phyloP scores from a whole-genome alignment of 768 basidiomycete genomes.

The Candolleomyces aberdarensis region DNA sequence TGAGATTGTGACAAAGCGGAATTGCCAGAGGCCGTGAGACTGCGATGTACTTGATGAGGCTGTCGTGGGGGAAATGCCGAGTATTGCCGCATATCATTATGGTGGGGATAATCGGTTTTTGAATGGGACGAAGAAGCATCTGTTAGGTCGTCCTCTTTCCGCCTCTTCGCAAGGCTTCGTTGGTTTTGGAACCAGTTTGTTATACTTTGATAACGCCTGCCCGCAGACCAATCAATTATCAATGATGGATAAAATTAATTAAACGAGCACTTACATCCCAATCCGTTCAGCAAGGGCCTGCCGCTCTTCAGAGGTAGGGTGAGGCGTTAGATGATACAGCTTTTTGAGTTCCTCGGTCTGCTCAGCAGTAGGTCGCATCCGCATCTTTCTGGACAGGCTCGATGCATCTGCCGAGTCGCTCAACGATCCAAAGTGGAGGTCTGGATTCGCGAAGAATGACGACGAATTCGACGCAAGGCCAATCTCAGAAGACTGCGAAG shows the following conservation, averaged over 20 bases:
- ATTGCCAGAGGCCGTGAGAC: conserved; percentile 29
- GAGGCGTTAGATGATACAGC: conserved; percentile 59
- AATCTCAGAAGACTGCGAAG: neutral
- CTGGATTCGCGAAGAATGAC: conserved; percentile 1
- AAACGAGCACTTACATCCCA: conserved; percentile 62
- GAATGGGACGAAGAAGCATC: conserved; percentile 25
- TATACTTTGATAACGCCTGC: conserved; percentile 74
- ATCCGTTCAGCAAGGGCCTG: conserved; percentile 63
- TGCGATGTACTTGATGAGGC: conserved; percentile 42
- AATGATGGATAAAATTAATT: conserved; percentile 23
- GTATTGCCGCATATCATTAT: conserved; percentile 33
- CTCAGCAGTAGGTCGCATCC: conserved; percentile 58
- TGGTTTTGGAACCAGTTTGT: conserved; percentile 90
- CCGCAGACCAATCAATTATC: conserved; percentile 28
- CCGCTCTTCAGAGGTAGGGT: conserved; percentile 66
- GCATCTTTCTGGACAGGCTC: conserved; percentile 54
- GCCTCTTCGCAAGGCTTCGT: conserved; percentile 73
- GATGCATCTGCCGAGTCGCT: conserved; percentile 3
- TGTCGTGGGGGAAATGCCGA: conserved; percentile 49
- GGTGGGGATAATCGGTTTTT: conserved; percentile 31
- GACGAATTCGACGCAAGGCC: neutral
- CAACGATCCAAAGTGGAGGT: conserved; percentile 18
- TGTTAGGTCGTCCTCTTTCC: conserved; percentile 53
- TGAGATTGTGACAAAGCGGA: conserved; percentile 29
- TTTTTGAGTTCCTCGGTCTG: conserved; percentile 71